A percentile compares a stretch with the other conserved stretches of the same genome.
These are phyloP conservation scores for Cinnamomum chago DNA, from an alignment of 164 flowering plant species.

Conservation along the genomic window DNA sequence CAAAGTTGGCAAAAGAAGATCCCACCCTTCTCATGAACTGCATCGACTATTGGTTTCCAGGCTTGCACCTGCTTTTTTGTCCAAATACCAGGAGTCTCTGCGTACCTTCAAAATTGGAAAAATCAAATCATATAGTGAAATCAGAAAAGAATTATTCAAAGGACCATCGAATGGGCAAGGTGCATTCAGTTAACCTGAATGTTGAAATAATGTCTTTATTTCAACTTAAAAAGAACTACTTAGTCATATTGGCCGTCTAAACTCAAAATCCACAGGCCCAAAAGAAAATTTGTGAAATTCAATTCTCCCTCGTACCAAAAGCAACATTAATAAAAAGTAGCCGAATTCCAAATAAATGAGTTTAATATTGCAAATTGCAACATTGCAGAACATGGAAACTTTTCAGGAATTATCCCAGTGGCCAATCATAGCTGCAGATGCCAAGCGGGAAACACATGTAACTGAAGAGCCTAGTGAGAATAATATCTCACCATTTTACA, in stretches of 20 bases:
- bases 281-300: neutral
- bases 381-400: neutral
- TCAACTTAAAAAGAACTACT: too few species aligned
- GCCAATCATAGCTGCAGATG: neutral
- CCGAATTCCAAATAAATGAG: too few species aligned
- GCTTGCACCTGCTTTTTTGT: conserved; percentile 34
- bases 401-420: neutral
- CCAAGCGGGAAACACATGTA: neutral
- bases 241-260: neutral
- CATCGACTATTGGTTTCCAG: conserved; percentile 33
- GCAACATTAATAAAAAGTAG: neutral
- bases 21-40: conserved; percentile 35
- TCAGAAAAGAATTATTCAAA: neutral
- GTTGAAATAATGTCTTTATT: neutral
- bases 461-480: neutral
- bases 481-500: neutral
- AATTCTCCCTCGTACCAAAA: neutral
- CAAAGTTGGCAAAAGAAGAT: conserved; percentile 29
- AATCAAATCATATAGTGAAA: neutral
- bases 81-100: conserved; percentile 31
- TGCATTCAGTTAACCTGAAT: too few species aligned
- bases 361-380: neutral
- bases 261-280: neutral
- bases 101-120: conserved; percentile 15
- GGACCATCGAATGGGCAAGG: neutral